Conservation (phyloP, 2,329 filamentous ascomycete species). For the Cercospora beticola region DNA sequence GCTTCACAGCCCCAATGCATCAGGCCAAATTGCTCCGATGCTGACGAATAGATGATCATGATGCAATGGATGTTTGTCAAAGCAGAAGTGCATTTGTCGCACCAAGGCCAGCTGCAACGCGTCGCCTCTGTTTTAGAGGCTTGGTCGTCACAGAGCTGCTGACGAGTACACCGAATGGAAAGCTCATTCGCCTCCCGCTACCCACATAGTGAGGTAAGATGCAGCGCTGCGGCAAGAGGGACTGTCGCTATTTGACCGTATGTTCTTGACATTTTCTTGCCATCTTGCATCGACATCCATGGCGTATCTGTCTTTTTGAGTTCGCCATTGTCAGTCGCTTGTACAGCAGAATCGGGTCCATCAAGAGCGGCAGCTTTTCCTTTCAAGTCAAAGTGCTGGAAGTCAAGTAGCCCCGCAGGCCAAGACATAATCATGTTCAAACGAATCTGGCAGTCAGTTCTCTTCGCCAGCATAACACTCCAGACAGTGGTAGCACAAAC, state of each 20-base stretch:
- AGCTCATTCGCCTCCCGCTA: slow-evolving; percentile 8
- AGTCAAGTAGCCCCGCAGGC: background rate
- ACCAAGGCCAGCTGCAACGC: slow-evolving; percentile 2
- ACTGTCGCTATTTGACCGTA: background rate
- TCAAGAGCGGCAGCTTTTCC: background rate
- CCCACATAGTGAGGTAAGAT: slow-evolving; percentile 4
- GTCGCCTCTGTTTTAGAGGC: background rate
- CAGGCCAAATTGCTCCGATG: background rate
- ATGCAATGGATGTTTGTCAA: background rate
- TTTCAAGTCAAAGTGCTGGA: background rate
- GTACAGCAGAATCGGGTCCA: background rate
- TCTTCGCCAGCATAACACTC: slow-evolving; percentile 13
- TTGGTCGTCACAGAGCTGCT: slow-evolving; percentile 8
- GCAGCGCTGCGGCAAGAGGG: background rate
- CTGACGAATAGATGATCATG: background rate
- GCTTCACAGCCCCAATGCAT: background rate
- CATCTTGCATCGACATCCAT: background rate
- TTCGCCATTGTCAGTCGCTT: background rate
- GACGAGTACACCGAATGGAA: slow-evolving; percentile 5
- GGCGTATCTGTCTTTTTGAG: background rate
- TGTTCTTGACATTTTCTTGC: background rate
- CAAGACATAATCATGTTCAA: slow-evolving; percentile 13
- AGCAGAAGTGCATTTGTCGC: background rate
- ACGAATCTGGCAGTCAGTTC: slow-evolving; percentile 5
- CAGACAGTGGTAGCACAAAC: slow-evolving; percentile 19